Conservation (phyloP, 495 filamentous ascomycete species). For the Pyrenopolyporus hunteri region DNA sequence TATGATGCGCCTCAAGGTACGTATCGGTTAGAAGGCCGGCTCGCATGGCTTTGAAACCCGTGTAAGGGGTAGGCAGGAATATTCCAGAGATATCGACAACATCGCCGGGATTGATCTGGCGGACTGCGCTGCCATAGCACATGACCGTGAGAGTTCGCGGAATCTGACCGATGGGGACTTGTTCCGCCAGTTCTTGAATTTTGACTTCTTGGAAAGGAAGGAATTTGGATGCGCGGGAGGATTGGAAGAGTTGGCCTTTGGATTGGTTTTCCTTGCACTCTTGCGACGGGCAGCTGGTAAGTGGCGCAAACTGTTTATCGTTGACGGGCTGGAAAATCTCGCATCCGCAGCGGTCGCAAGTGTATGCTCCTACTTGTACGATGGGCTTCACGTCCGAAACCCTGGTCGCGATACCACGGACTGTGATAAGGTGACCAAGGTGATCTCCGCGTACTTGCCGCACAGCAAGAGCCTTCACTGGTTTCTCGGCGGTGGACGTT, state of each 20-base stretch:
- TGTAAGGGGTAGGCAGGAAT: constrained; percentile 96
- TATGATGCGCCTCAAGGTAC: constrained; percentile 91
- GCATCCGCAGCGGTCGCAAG: constrained; percentile 92
- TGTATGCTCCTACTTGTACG: constrained; percentile 96
- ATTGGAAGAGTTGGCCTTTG: constrained; percentile 91
- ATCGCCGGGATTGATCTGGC: constrained; percentile 90
- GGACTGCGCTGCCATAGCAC: constrained; percentile 83
- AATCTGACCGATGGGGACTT: constrained; percentile 97
- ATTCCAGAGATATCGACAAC: constrained; percentile 92
- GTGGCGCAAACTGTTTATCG: constrained; percentile 85
- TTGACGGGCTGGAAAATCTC: constrained; percentile 98
- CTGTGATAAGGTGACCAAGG: constrained; percentile 89
- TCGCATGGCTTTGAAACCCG: constrained; percentile 94
- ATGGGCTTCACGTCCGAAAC: constrained; percentile 98
- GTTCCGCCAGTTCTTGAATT: constrained; percentile 97
- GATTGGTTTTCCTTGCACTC: constrained; percentile 90
- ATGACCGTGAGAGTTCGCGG: constrained; percentile 87
- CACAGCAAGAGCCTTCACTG: constrained; percentile 87
- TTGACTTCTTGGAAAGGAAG: constrained; percentile 98
- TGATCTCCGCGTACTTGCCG: constrained; percentile 91
- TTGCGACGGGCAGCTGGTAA: constrained; percentile 81
- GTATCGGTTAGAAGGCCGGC: constrained; percentile 95
- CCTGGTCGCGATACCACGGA: constrained; percentile 91
- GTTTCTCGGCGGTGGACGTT: constrained; percentile 70
- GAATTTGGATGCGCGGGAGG: constrained; percentile 94